These are phyloP conservation scores for Sporothrix inflata DNA, from an alignment of 2,329 filamentous ascomycete species.

Conservation along the genomic window DNA sequence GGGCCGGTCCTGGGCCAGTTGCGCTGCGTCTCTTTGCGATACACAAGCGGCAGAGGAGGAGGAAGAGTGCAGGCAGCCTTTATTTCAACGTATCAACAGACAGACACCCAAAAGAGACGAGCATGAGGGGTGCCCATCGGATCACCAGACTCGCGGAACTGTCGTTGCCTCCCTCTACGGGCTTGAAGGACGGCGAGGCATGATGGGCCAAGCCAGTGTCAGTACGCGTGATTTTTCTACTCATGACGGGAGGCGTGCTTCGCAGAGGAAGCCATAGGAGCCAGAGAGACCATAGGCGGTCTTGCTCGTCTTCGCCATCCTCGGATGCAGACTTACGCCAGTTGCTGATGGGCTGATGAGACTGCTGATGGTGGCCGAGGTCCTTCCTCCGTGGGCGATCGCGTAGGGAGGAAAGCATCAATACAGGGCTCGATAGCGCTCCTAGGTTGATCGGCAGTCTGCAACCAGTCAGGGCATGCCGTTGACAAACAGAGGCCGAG, in stretches of 20 bases:
- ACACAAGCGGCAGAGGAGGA: neutral
- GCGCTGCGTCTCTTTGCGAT: neutral
- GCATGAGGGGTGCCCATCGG: neutral
- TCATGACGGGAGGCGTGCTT: neutral
- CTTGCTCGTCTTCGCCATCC: neutral
- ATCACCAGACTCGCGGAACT: slow-evolving; percentile 12
- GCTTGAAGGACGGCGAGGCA: neutral
- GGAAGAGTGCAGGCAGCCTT: slow-evolving; percentile 1
- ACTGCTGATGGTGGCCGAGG: neutral
- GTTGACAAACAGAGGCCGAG: slow-evolving; percentile 5
- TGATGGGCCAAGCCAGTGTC: neutral
- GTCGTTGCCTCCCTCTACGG: neutral
- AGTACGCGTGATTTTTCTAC: slow-evolving; percentile 17
- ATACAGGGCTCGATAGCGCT: neutral
- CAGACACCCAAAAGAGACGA: neutral
- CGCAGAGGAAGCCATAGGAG: neutral
- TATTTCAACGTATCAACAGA: neutral
- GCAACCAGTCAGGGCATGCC: neutral
- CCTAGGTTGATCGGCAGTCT: neutral
- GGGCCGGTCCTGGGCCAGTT: neutral
- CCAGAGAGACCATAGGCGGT: too few species aligned
- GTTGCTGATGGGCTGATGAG: slow-evolving; percentile 4
- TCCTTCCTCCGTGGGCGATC: neutral
- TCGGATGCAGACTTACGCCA: neutral
- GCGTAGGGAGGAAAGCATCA: neutral